Evolutionary conservation across 768 basidiomycete species (phyloP).

Genomic region (Lactarius hengduanensis): DNA sequence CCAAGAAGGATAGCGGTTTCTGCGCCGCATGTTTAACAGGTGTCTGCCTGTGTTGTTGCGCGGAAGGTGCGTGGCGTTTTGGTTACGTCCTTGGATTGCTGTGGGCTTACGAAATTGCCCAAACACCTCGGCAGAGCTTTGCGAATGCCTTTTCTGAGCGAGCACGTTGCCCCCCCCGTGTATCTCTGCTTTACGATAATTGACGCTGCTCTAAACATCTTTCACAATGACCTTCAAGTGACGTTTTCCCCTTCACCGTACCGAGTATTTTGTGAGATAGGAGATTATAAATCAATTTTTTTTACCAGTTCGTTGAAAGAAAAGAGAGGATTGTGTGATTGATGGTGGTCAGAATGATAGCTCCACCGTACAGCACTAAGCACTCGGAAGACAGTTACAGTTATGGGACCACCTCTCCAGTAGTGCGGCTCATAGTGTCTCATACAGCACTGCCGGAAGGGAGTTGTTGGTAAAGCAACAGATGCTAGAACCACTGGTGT

Average conservation of each 20-base stretch:
- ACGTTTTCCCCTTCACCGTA: not conserved
- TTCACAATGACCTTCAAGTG: not conserved
- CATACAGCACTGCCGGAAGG: too few relatives aligned
- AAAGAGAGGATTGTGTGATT: not conserved
- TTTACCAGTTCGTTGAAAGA: not conserved
- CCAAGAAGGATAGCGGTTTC: constrained; percentile 47
- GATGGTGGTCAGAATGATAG: too few relatives aligned
- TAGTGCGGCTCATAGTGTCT: too few relatives aligned
- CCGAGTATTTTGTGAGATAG: constrained; percentile 1
- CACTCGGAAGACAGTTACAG: too few relatives aligned
- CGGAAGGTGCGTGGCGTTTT: constrained; percentile 54
- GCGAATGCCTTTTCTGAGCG: constrained; percentile 65
- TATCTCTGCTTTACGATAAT: constrained; percentile 5
- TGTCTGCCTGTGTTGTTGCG: constrained; percentile 64
- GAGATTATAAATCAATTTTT: not conserved
- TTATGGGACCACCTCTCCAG: too few relatives aligned
- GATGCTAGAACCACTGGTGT: too few relatives aligned
- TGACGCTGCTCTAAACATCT: constrained; percentile 17
- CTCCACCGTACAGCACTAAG: too few relatives aligned
- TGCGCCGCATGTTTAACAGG: constrained; percentile 68
- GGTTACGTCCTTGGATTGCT: not conserved
- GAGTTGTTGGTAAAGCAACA: too few relatives aligned
- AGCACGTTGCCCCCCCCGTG: not conserved
- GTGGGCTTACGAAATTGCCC: constrained; percentile 16
- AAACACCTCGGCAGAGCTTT: constrained; percentile 50